phyloP scores from a whole-genome alignment of 495 filamentous ascomycete genomes.

The Hyaloscypha finlandica region DNA sequence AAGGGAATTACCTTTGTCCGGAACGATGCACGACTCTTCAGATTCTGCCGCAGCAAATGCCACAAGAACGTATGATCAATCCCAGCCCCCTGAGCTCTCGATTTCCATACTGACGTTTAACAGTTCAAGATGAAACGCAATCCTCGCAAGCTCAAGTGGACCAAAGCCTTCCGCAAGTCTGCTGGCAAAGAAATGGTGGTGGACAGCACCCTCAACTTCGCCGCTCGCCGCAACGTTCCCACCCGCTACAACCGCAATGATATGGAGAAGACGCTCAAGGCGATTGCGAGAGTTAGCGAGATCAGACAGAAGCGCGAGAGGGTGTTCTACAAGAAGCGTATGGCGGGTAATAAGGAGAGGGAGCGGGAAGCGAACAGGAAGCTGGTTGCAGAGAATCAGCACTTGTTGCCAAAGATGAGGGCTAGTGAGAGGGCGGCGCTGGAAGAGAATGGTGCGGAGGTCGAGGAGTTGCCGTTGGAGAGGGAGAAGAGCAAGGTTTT shows the following conservation, averaged over 20 bases:
- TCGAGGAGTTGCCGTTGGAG: conserved; percentile 51
- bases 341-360: conserved; percentile 84
- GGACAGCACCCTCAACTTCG: conserved; percentile 90
- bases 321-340: conserved; percentile 87
- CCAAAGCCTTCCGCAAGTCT: conserved; percentile 77
- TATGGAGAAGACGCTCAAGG: conserved; percentile 80
- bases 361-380: conserved; percentile 78
- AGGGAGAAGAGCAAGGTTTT: conserved; percentile 51
- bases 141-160: conserved; percentile 81
- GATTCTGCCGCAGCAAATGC: conserved; percentile 85
- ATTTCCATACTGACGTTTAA: neutral
- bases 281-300: conserved; percentile 89
- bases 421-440: conserved; percentile 53
- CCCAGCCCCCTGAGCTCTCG: neutral
- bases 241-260: conserved; percentile 93
- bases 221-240: conserved; percentile 89
- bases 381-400: conserved; percentile 88
- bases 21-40: conserved; percentile 68
- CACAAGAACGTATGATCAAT: conserved; percentile 68
- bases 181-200: conserved; percentile 91
- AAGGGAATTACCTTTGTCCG: conserved; percentile 88
- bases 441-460: conserved; percentile 50
- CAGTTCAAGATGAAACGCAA: conserved; percentile 96
- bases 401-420: conserved; percentile 70
- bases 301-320: conserved; percentile 82